Percentiles rank a stretch among this genome's conserved stretches.
Conservation (phyloP, 768 basidiomycete species). For the Termitomyces titanicus region DNA sequence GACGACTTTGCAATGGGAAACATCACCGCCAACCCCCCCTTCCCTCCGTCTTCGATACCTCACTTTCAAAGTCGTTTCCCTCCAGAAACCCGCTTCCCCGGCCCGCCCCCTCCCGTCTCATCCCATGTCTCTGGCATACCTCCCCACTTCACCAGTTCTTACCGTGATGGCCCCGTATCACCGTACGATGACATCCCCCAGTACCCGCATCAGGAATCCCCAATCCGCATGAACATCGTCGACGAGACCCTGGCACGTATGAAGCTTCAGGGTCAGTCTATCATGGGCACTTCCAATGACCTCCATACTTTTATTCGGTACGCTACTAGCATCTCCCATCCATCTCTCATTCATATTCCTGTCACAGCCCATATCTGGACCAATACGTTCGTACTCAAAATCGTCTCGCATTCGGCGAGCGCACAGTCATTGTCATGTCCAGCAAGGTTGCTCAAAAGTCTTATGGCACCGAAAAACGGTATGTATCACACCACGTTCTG, state of each 20-base stretch:
- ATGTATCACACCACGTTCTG: no score
- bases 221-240: slow-evolving; percentile 59
- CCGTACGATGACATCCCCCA: slow-evolving; percentile 58
- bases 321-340: slow-evolving; percentile 13
- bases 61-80: slow-evolving; percentile 56
- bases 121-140: slow-evolving; percentile 59
- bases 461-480: slow-evolving; percentile 95
- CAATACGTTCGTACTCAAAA: slow-evolving; percentile 84
- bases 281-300: slow-evolving; percentile 64
- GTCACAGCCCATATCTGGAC: slow-evolving; percentile 69
- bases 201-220: slow-evolving; percentile 56
- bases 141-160: slow-evolving; percentile 67
- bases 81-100: slow-evolving; percentile 48
- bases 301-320: slow-evolving; percentile 80
- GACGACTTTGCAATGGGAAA: slow-evolving; percentile 59
- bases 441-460: slow-evolving; percentile 97
- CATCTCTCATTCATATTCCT: background rate
- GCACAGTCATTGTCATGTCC: slow-evolving; percentile 96
- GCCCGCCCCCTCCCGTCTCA: slow-evolving; percentile 36
- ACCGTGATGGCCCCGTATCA: slow-evolving; percentile 48
- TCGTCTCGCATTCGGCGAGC: slow-evolving; percentile 86
- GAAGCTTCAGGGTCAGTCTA: slow-evolving; percentile 55
- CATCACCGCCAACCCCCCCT: slow-evolving; percentile 43
- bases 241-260: slow-evolving; percentile 62
- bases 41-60: slow-evolving; percentile 47